phyloP scores from a whole-genome alignment of 192 early-diverging fungal species.

The Entomortierella parvispora region DNA sequence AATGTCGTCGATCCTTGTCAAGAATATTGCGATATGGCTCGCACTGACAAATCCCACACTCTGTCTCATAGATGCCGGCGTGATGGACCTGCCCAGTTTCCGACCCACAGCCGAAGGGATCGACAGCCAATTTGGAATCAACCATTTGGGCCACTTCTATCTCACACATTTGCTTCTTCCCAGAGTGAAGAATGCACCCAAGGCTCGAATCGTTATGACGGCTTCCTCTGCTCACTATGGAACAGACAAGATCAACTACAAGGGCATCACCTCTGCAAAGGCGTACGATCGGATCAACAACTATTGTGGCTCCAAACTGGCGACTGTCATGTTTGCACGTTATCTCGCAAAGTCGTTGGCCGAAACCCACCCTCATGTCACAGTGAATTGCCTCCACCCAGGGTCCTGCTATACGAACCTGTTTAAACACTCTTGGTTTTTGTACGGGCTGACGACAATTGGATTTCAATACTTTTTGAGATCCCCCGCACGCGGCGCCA shows the following conservation, averaged over 20 bases:
- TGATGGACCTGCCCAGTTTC: constrained; percentile 43
- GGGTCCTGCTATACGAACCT: constrained; percentile 31
- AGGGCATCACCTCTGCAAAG: constrained; percentile 36
- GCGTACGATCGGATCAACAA: constrained; percentile 34
- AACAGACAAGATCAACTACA: constrained; percentile 36
- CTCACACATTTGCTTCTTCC: constrained; percentile 27
- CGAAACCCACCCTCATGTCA: constrained; percentile 25
- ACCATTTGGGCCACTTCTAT: constrained; percentile 38
- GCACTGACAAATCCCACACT: not conserved
- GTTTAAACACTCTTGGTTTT: constrained; percentile 28
- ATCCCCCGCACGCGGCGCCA: constrained; percentile 22
- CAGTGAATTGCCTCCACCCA: constrained; percentile 44
- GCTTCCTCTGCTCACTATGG: constrained; percentile 49
- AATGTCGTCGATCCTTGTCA: too few species aligned
- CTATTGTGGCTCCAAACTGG: constrained; percentile 48
- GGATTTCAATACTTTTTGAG: constrained; percentile 36
- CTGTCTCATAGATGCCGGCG: constrained; percentile 30
- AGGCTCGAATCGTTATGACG: constrained; percentile 45
- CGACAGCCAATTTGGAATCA: constrained; percentile 50
- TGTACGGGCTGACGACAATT: constrained; percentile 37
- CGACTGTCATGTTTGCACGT: constrained; percentile 31
- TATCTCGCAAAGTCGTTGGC: constrained; percentile 12
- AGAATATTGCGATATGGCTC: too few species aligned
- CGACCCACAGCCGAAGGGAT: constrained; percentile 39
- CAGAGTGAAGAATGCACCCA: constrained; percentile 27